These are phyloP conservation scores for Aspergillus carlsbadensis DNA, from an alignment of 495 filamentous ascomycete genomes.

Conservation along the genomic window DNA sequence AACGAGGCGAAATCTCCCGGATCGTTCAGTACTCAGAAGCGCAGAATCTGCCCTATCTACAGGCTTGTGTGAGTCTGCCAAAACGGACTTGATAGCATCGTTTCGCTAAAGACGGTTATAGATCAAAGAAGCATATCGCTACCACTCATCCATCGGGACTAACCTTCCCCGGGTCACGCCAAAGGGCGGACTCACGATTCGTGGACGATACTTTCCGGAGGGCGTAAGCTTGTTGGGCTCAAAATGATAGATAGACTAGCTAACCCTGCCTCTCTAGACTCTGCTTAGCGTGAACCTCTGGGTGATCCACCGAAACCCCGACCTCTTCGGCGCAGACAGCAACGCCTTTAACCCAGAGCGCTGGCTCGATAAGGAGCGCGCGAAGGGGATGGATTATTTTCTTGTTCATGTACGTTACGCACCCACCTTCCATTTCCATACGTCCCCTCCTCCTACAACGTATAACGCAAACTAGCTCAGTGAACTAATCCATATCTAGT, in stretches of 20 bases:
- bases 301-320: constrained; percentile 42
- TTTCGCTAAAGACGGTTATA: constrained; percentile 7
- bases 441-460: too few relatives aligned
- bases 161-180: constrained; percentile 33
- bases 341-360: constrained; percentile 33
- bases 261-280: constrained; percentile 17
- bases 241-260: background rate
- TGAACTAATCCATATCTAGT: constrained; percentile 22
- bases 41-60: constrained; percentile 33
- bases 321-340: constrained; percentile 44
- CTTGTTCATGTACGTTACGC: constrained; percentile 26
- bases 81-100: background rate
- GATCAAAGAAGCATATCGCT: constrained; percentile 58
- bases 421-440: background rate
- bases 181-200: constrained; percentile 28
- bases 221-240: constrained; percentile 25
- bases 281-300: constrained; percentile 46
- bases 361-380: constrained; percentile 36
- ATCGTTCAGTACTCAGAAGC: constrained; percentile 26
- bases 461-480: too few relatives aligned
- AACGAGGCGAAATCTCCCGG: constrained; percentile 22
- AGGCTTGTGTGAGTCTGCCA: constrained; percentile 30
- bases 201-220: constrained; percentile 32
- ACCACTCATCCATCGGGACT: constrained; percentile 26
- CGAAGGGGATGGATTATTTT: constrained; percentile 31